These are phyloP conservation scores for Scedosporium minutisporum DNA, from an alignment of 2,329 filamentous ascomycete species.

Conservation along the genomic window DNA sequence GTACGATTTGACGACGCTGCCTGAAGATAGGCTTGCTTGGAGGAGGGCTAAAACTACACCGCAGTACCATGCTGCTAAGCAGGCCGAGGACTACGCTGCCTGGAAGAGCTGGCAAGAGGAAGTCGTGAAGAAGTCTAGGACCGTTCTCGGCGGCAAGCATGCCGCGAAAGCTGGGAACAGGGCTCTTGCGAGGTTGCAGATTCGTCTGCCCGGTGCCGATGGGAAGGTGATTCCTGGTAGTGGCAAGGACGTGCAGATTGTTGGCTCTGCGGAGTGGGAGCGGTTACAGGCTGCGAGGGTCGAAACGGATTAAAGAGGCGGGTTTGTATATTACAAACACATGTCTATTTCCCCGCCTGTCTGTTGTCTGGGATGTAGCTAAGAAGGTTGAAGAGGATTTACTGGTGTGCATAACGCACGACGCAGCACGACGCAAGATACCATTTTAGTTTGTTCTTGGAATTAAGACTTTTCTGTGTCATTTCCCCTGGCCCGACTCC, in stretches of 20 bases:
- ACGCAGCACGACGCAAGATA: slow-evolving; percentile 1
- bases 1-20: slow-evolving; percentile 48
- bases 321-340: neutral
- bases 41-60: slow-evolving; percentile 53
- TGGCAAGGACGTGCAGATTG: slow-evolving; percentile 37
- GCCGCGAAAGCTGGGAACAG: slow-evolving; percentile 15
- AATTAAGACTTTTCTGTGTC: slow-evolving; percentile 2
- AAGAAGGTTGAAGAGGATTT: slow-evolving; percentile 2
- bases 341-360: neutral
- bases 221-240: slow-evolving; percentile 32
- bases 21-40: slow-evolving; percentile 55
- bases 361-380: too few relatives aligned
- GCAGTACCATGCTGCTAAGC: slow-evolving; percentile 55
- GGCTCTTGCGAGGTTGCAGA: slow-evolving; percentile 38
- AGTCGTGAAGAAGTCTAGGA: slow-evolving; percentile 42
- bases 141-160: slow-evolving; percentile 18
- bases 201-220: slow-evolving; percentile 35
- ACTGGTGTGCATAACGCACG: neutral
- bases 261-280: slow-evolving; percentile 47
- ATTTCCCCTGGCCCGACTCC: neutral
- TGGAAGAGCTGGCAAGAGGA: slow-evolving; percentile 50
- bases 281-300: slow-evolving; percentile 29
- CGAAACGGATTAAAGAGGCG: slow-evolving; percentile 9
- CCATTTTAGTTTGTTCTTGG: slow-evolving; percentile 3
- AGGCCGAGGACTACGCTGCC: slow-evolving; percentile 54